These are phyloP conservation scores for Artemisia tridentata DNA, from an alignment of 129 eudicot genomes.

Conservation along the genomic window DNA sequence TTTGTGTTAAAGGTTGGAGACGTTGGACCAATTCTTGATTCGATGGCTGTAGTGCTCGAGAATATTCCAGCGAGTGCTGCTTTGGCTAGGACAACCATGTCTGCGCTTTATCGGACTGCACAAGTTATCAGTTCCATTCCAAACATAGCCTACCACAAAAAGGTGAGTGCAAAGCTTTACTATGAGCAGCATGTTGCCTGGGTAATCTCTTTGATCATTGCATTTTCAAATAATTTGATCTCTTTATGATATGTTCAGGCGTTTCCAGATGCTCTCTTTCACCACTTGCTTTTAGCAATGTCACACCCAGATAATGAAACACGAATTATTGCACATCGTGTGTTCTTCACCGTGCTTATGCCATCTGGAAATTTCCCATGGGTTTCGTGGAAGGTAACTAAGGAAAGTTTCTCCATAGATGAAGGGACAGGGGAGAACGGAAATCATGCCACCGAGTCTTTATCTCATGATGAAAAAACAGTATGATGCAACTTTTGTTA, in stretches of 20 bases:
- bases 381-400: slow-evolving; percentile 19
- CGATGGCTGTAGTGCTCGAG: slow-evolving; percentile 83
- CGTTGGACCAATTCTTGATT: slow-evolving; percentile 77
- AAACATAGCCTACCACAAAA: slow-evolving; percentile 58
- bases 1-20: slow-evolving; percentile 60
- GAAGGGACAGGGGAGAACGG: slow-evolving; percentile 30
- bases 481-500: slow-evolving; percentile 37
- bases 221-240: slow-evolving; percentile 14
- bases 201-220: background rate
- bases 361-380: slow-evolving; percentile 44
- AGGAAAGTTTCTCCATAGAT: slow-evolving; percentile 27
- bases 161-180: slow-evolving; percentile 39
- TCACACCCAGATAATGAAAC: slow-evolving; percentile 80
- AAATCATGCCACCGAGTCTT: slow-evolving; percentile 23
- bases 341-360: slow-evolving; percentile 62
- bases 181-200: slow-evolving; percentile 12
- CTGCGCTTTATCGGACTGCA: slow-evolving; percentile 61
- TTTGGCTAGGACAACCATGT: slow-evolving; percentile 60
- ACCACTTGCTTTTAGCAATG: slow-evolving; percentile 80
- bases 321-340: slow-evolving; percentile 63
- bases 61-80: slow-evolving; percentile 48
- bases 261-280: slow-evolving; percentile 83
- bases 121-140: slow-evolving; percentile 63
- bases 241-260: slow-evolving; percentile 42
- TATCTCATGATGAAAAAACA: slow-evolving; percentile 39